Base-by-base conservation (phyloP, 2,329 filamentous ascomycete species). In the Pseudogymnoascus sp. region DNA sequence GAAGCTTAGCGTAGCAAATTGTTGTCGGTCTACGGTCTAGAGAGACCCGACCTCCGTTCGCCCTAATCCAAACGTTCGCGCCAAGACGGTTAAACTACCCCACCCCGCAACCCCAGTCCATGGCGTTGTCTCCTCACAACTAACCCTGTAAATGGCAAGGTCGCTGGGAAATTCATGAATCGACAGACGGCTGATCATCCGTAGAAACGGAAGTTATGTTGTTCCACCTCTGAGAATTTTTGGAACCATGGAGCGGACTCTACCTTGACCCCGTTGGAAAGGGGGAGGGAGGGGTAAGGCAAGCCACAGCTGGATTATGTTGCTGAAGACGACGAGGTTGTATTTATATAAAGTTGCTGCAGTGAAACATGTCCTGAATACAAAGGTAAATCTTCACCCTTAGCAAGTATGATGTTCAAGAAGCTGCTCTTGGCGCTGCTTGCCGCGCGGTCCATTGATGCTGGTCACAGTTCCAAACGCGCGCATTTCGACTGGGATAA, bases 401-500 rank as follows among this genome's bases (percentile, higher is more conserved):
- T 7, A 52, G 23, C 21, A 52, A 52, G 26, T 19, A 52, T 52
- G 45, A 52, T 52, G n/a, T 52, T 52, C 26, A 52, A 52, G n/a
- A 52, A 52, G 23, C 45, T 52, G 8, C 26, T 52, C 23, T 52
- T 52, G 45, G 23, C 45, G 8, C 14, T 52, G 23, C 14, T 52
- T 52, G 45, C 45, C 26, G 45, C 45, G 7, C 26, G 45, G 7
- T 52, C 45, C 45, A 52, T 52, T 52, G 45, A 52, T 14, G 45
- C 45, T 16, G 41, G 14, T 14, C 26, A 7, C 14, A 7, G 10
- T 35, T 60, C 58, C 4, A 31, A n/a, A 14, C 45, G 45, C 14
- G 45, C 45, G n/a, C 45, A 52, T 19, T 66, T 66, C 52, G 61
- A 66, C 35, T 66, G 63, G 64, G 43, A 63, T 38, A 43, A 66